Conservation (phyloP, 179 eudicot species). For the Sideroxylon spinosum region DNA sequence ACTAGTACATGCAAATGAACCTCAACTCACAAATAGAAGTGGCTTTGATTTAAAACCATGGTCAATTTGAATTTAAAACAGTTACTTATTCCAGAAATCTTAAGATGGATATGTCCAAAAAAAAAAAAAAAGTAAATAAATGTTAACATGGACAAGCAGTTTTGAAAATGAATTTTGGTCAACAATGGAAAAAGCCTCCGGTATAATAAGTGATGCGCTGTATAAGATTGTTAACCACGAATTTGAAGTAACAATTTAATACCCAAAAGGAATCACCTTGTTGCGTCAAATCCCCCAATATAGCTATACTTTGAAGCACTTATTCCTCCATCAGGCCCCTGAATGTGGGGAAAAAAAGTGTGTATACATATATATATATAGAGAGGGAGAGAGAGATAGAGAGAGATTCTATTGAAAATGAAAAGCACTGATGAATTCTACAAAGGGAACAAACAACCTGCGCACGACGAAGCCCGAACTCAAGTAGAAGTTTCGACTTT, state of each 20-base stretch:
- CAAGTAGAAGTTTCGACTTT: conserved; percentile 74
- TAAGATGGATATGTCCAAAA: neutral
- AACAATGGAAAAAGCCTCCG: conserved; percentile 9
- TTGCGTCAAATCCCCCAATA: conserved; percentile 96
- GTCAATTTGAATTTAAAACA: neutral
- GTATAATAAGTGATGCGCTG: neutral
- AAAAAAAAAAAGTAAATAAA: too few relatives aligned
- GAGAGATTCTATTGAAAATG: conserved; percentile 1
- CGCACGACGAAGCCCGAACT: conserved; percentile 96
- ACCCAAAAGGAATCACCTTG: conserved; percentile 50
- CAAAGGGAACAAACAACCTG: conserved; percentile 47
- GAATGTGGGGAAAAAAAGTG: neutral
- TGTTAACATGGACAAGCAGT: neutral
- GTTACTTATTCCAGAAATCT: neutral
- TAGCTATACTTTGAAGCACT: conserved; percentile 87
- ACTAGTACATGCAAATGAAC: neutral
- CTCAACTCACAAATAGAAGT: neutral
- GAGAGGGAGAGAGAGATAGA: neutral
- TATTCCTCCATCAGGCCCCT: conserved; percentile 94
- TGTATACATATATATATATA: too few relatives aligned
- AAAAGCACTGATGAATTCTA: neutral
- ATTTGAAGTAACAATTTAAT: neutral
- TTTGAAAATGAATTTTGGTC: neutral
- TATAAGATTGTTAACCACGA: too few relatives aligned
- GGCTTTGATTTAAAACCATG: neutral